phyloP scores from a whole-genome alignment of 1,284 basidiomycete species.

The Irpex lacteus region DNA sequence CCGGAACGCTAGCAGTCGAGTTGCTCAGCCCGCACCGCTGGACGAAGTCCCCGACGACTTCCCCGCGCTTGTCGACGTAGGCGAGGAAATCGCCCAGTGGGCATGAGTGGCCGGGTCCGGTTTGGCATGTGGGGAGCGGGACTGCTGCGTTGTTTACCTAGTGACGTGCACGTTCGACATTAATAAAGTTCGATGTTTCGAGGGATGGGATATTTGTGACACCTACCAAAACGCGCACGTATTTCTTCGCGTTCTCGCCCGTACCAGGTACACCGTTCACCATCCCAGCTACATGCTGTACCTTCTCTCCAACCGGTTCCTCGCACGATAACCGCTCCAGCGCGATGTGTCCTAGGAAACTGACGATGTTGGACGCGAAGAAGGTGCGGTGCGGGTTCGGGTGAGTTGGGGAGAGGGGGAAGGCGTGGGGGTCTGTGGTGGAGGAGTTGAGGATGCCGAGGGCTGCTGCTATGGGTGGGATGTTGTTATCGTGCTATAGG shows the following conservation, averaged over 20 bases:
- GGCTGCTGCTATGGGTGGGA: constrained; percentile 40
- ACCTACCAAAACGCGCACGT: constrained; percentile 30
- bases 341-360: constrained; percentile 39
- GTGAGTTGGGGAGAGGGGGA: constrained; percentile 32
- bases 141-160: constrained; percentile 39
- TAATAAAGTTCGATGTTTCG: too few relatives aligned
- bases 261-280: constrained; percentile 12
- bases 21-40: constrained; percentile 32
- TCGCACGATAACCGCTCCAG: constrained; percentile 38
- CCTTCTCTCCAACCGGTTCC: constrained; percentile 8
- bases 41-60: constrained; percentile 35
- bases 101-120: constrained; percentile 37
- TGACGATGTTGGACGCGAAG: constrained; percentile 37
- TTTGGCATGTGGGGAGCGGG: constrained; percentile 35
- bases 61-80: constrained; percentile 28
- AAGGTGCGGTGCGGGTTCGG: constrained; percentile 33
- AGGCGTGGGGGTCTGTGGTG: constrained; percentile 26
- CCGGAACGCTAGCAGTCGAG: constrained; percentile 29
- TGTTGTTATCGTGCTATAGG: constrained; percentile 40
- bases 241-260: constrained; percentile 21
- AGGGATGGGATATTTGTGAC: too few relatives aligned
- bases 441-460: constrained; percentile 41
- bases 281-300: constrained; percentile 20
- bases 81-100: constrained; percentile 30
- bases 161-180: background rate